phyloP scores from a whole-genome alignment of 257 asterid genomes.

The Knoxia roxburghii region DNA sequence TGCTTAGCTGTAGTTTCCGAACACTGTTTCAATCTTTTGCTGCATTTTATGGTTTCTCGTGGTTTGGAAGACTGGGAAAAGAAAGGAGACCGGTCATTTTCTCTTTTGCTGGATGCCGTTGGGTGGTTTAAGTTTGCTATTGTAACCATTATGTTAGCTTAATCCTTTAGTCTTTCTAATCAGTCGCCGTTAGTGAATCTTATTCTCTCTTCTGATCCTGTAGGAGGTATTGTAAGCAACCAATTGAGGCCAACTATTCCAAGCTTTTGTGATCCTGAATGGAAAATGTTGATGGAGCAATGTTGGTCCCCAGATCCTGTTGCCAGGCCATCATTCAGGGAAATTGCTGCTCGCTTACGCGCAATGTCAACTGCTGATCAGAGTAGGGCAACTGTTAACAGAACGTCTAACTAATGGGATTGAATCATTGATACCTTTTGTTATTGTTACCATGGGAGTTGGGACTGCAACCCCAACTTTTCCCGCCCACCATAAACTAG shows the following conservation, averaged over 20 bases:
- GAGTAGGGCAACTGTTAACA: constrained; percentile 36
- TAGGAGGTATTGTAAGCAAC: constrained; percentile 95
- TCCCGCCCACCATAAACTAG: not conserved
- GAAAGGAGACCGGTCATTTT: too few relatives aligned
- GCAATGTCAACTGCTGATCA: constrained; percentile 56
- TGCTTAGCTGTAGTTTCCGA: not conserved
- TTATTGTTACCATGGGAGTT: not conserved
- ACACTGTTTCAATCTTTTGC: not conserved
- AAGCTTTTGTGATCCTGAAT: constrained; percentile 75
- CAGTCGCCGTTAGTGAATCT: not conserved
- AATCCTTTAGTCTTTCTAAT: too few relatives aligned
- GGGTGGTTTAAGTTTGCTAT: not conserved
- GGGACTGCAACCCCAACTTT: not conserved
- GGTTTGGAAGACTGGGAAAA: not conserved
- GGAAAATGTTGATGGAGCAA: constrained; percentile 82
- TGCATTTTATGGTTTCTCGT: not conserved
- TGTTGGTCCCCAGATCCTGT: constrained; percentile 95
- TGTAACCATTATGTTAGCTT: not conserved
- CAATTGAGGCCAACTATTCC: constrained; percentile 90
- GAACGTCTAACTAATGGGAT: constrained; percentile 15
- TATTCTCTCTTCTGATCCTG: not conserved
- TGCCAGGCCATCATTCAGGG: constrained; percentile 72
- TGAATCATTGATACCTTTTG: not conserved
- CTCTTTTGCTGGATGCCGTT: not conserved
- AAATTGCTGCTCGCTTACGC: constrained; percentile 73